These are phyloP conservation scores for Plasmodium coatneyi DNA, from an alignment of 169 alveolate species.

Conservation along the genomic window DNA sequence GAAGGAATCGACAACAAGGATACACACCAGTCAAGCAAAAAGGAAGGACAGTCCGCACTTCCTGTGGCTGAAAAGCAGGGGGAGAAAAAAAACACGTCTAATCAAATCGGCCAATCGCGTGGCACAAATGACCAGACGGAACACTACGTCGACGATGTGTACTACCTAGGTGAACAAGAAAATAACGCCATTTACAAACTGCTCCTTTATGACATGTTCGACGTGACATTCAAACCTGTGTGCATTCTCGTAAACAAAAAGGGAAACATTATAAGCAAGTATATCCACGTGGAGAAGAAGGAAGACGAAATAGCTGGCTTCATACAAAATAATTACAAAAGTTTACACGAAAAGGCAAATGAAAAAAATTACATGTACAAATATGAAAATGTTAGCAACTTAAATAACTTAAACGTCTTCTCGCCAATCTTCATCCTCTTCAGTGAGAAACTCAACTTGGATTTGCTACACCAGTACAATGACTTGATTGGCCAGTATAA, in stretches of 20 bases:
- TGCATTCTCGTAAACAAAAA: constrained; percentile 47
- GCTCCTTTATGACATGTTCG: constrained; percentile 49
- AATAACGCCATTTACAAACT: constrained; percentile 47
- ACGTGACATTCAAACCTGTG: constrained; percentile 61
- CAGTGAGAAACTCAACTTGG: constrained; percentile 29
- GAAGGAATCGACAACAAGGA: background rate
- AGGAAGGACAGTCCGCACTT: background rate
- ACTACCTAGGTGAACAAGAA: constrained; percentile 52
- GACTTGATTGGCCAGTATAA: constrained; percentile 30
- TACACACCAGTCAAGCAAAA: background rate
- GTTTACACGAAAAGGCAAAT: constrained; percentile 51
- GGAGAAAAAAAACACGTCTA: background rate
- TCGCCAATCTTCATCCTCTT: constrained; percentile 57
- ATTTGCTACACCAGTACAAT: constrained; percentile 42
- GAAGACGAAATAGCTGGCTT: constrained; percentile 32
- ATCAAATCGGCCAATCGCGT: background rate
- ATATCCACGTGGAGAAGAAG: constrained; percentile 52
- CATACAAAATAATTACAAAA: constrained; percentile 50
- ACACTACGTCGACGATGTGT: constrained; percentile 43
- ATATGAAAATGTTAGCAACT: constrained; percentile 49
- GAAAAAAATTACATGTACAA: constrained; percentile 58
- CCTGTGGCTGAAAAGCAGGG: background rate
- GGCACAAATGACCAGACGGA: background rate
- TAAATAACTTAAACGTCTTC: constrained; percentile 53
- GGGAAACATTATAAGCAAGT: constrained; percentile 61